Conservation (phyloP, 179 eudicot species). For the Silene vulgaris region DNA sequence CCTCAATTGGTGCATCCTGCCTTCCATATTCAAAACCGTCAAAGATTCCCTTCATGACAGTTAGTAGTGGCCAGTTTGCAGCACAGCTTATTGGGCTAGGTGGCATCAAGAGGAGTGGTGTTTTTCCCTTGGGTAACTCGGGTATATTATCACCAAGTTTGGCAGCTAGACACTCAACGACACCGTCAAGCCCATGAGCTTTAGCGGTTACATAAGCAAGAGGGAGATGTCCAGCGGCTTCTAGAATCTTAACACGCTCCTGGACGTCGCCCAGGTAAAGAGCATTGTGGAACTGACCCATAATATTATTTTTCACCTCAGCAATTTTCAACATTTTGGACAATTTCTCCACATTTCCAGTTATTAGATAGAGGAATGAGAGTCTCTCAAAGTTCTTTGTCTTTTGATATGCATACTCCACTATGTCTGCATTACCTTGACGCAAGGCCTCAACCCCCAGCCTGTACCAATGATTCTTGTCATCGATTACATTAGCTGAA, state of each 20-base stretch:
- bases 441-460: slow-evolving; percentile 85
- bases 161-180: slow-evolving; percentile 48
- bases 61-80: slow-evolving; percentile 81
- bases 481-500: slow-evolving; percentile 87
- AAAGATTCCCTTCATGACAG: slow-evolving; percentile 72
- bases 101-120: slow-evolving; percentile 67
- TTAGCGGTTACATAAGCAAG: slow-evolving; percentile 78
- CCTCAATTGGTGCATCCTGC: slow-evolving; percentile 37
- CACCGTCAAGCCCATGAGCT: slow-evolving; percentile 64
- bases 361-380: slow-evolving; percentile 74
- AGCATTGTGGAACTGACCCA: slow-evolving; percentile 92
- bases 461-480: slow-evolving; percentile 83
- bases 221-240: slow-evolving; percentile 69
- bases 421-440: slow-evolving; percentile 88
- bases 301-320: slow-evolving; percentile 74
- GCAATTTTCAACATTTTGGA: slow-evolving; percentile 87
- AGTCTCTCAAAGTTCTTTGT: slow-evolving; percentile 89
- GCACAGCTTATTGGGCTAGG: slow-evolving; percentile 57
- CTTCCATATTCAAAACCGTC: slow-evolving; percentile 56
- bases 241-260: slow-evolving; percentile 79
- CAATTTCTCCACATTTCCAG: slow-evolving; percentile 72
- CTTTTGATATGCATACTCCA: slow-evolving; percentile 85
- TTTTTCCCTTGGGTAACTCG: slow-evolving; percentile 48
- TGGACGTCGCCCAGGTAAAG: slow-evolving; percentile 69
- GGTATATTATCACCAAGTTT: slow-evolving; percentile 71